Base-by-base conservation (phyloP, 1,284 basidiomycete genomes). In the Meripilus lineatus region DNA sequence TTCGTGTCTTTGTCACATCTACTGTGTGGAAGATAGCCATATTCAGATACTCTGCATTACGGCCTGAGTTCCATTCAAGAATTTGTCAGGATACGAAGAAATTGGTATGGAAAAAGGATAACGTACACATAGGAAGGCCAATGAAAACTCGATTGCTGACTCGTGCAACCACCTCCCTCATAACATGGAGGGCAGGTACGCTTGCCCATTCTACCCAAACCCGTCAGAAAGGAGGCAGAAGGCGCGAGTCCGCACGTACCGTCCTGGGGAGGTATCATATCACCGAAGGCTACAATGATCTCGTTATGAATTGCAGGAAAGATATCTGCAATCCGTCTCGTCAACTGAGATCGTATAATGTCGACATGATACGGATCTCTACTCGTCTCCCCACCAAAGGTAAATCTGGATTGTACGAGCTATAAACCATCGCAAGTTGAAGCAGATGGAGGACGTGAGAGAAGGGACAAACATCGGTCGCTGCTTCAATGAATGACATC, bases 281-380 rank as follows among this genome's bases (percentile, higher is more conserved):
- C 62, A 17, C 52, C 38, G 50, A 68, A 67, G 3, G 67, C 51
- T 17, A 54, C 46, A 34, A 49, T 49, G 37, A 69, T 63, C 49
- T 74, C 71, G 17, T 71, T 63, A 30, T 59, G 44, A 3, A 73
- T 56, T 3, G 64, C 62, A 2, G 57, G 54, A 47, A 71, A 72
- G 11, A 66, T 47, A 2, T 49, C 38, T 0, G 48, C 43, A 14
- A 74, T 54, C 49, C 64, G 69, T 35, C 67, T 57, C 35, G 59
- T 74, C 28, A 74, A 58, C 5, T 66, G 57, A 8, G 48, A 50
- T 17, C 64, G 62, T 13, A 70, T 47, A 30, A 70, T 58, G 7
- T 55, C 43, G 36, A 64, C 53, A 40, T 73, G 71, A 44, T 69
- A 71, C 13, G 61, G 59, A 48, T 64, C 57, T 10, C 55, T 53